These are phyloP conservation scores for Hyaloperonospora brassicae DNA, from an alignment of 352 stramenopile species.

Conservation along the genomic window DNA sequence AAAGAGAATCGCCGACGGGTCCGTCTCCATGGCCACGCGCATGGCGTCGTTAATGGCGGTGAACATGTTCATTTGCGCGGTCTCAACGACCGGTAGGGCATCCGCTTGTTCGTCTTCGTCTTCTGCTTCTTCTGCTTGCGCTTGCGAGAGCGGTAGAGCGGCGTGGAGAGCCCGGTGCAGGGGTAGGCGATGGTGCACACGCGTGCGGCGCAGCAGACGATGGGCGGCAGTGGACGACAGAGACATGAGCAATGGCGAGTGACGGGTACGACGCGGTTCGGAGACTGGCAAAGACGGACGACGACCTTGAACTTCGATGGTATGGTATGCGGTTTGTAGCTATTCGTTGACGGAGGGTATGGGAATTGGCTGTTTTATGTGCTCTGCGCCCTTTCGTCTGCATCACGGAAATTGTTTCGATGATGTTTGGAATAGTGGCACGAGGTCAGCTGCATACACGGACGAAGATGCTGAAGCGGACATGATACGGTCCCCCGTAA, in stretches of 20 bases:
- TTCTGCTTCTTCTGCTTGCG: constrained; percentile 14
- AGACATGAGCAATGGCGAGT: constrained; percentile 12
- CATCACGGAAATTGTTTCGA: constrained; percentile 24
- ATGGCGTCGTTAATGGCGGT: constrained; percentile 90
- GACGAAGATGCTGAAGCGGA: neutral
- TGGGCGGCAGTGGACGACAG: constrained; percentile 1
- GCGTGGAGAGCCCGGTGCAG: constrained; percentile 9
- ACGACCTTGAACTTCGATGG: neutral
- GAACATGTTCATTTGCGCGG: constrained; percentile 88
- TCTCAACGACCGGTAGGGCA: constrained; percentile 29
- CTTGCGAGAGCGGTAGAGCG: constrained; percentile 11
- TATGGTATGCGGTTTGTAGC: too few species aligned
- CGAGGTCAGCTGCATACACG: constrained; percentile 1
- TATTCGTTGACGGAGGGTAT: too few species aligned
- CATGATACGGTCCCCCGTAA: too few species aligned
- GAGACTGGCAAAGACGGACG: constrained; percentile 1
- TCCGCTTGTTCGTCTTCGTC: constrained; percentile 13
- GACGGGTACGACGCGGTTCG: constrained; percentile 8
- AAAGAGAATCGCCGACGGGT: constrained; percentile 90
- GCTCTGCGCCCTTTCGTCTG: constrained; percentile 16
- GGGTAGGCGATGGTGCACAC: neutral
- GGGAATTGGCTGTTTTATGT: too few species aligned
- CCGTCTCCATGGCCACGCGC: constrained; percentile 82
- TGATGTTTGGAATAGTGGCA: constrained; percentile 9
- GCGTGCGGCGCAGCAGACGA: constrained; percentile 1